Evolutionary conservation across 179 eudicot species (phyloP), one percentile per base, ranked within the genome.

Genomic region (Actinidia polygama): DNA sequence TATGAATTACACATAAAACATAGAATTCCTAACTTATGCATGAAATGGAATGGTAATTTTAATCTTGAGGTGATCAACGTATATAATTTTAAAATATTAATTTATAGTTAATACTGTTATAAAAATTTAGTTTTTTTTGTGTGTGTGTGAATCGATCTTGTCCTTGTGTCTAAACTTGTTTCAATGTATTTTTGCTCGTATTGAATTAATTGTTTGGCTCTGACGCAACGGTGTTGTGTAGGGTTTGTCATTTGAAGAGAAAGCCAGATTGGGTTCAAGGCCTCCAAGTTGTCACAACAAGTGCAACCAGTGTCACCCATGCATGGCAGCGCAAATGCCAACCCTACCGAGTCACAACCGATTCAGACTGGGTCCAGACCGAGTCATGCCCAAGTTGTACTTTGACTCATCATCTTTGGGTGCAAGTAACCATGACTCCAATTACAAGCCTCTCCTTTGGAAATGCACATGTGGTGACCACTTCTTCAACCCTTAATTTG

Each of bases 251-350:
- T 69, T 77, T 79, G 96, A 90, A 81, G 98, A 88, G 80, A 91
- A 95, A 80, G 85, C 92, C 46, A 91, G 98, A 77, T 51, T 96
- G 77, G 98, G 99, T 4, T 96, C 99, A 73, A 93, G 86, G 40
- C 99, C 99, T 40, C 99, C 99, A n/a, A 96, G 95, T 77, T 96
- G 99, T 74, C 91, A 95, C 93, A 93, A 93, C 92, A 93, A 90
- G 87, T 96, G 99, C 93, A 93, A 95, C 87, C 86, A 87, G 51
- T 96, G 99, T 84, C 96, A 95, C 85, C 99, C 99, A 5, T 96
- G 99, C 85, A 83, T 82, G 88, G 95, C 98, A 26, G 94, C 90
- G 21, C 96, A 96, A 78, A 95, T 90, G 5, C 93, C 99, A 7
- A 84, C 92, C 4, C 59, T 80, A 72, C 92, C 92, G 79, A 75